phyloP scores from a whole-genome alignment of 1,284 basidiomycete species.

The Leccinum angustisporum region DNA sequence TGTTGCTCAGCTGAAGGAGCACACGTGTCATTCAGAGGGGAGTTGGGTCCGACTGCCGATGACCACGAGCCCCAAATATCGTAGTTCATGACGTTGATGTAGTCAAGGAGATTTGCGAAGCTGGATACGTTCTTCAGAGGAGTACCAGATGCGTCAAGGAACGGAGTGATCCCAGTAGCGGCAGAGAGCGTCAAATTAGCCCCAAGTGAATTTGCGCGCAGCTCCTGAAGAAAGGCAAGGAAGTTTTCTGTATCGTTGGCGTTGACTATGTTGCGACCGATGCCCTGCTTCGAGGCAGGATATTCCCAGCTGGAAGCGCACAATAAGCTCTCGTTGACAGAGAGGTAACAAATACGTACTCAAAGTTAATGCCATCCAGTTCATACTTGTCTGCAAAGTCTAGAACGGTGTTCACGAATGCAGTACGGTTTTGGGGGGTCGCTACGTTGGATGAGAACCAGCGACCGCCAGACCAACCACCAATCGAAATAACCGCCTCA shows the following conservation, averaged over 20 bases:
- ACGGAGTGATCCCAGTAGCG: constrained; percentile 57
- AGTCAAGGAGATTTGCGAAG: constrained; percentile 49
- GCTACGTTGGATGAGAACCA: background rate
- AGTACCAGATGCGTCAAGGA: constrained; percentile 48
- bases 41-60: constrained; percentile 57
- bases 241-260: constrained; percentile 43
- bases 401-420: constrained; percentile 48
- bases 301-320: constrained; percentile 46
- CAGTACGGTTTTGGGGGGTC: constrained; percentile 45
- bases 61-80: constrained; percentile 65
- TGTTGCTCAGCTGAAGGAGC: constrained; percentile 49
- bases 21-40: constrained; percentile 65
- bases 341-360: constrained; percentile 11
- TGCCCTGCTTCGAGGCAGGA: constrained; percentile 43
- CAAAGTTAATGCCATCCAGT: constrained; percentile 23
- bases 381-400: constrained; percentile 55
- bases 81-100: constrained; percentile 74
- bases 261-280: constrained; percentile 45
- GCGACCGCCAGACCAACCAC: background rate
- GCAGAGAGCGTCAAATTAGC: constrained; percentile 55
- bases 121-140: constrained; percentile 55
- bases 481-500: background rate
- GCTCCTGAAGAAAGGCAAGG: constrained; percentile 48
- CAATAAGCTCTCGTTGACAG: constrained; percentile 4
- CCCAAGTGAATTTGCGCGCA: constrained; percentile 43